Evolutionary conservation across 371 early-diverging fungal species (phyloP), one percentile per base, ranked within the genome.

Genomic region (Mucor velutinosus): DNA sequence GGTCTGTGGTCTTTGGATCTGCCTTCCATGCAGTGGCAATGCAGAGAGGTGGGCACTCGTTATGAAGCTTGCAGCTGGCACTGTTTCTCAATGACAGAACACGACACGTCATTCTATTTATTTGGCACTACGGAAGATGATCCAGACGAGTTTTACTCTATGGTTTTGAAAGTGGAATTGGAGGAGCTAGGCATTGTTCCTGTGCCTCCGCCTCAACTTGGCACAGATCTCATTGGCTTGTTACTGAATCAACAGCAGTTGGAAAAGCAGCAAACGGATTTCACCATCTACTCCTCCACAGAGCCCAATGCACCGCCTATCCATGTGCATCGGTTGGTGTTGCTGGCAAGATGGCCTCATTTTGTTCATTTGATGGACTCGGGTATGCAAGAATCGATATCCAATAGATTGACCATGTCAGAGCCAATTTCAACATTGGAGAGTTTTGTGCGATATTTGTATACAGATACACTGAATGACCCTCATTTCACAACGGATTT

Each of bases 1-100:
- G 90, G 91, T 1, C 66, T 90, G 30, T 92, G 91, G 90, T 76
- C 82, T 1, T 61, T 92, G 41, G 87, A 89, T 71, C 71, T 90
- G 55, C 71, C 83, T 7, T 83, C 84, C 7, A 81, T 90, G 74
- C 82, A 85, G 45, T 92, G 92, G 92, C 76, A 75, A n/a, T 81
- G 82, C 61, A 83, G 83, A 53, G 88, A 86, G 49, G 76, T 77
- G 37, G 85, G 85, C 17, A 67, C 83, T 14, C 72, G 76, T 15
- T 82, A 87, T 51, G 85, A 83, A 29, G 56, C 37, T 3, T 76
- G 79, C 27, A 81, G 78, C n/a, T 92, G 92, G 92, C 83, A 88
- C 63, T 85, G 86, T 58, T 89, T 88, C 73, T 85, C 89, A 12
- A 87, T 88, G 86, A 79, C 77, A 10, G 82, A 86, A 66, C 77